Evolutionary conservation across 108 stramenopile species (phyloP).

Genomic region (Seminavis robusta): DNA sequence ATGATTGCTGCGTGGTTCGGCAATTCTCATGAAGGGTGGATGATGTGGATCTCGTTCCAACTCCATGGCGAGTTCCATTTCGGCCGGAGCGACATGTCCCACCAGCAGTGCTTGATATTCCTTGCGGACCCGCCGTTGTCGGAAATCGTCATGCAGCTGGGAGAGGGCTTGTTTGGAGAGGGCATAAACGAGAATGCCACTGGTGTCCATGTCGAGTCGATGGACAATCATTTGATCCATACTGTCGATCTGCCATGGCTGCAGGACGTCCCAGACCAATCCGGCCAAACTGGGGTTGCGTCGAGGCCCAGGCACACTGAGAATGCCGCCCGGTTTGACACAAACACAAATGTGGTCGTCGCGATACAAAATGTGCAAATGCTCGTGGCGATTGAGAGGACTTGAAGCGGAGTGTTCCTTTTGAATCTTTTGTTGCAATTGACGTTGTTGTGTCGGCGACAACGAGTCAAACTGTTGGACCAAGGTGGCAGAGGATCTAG

Average conservation of each 20-base stretch:
- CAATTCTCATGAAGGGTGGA: conserved; percentile 76
- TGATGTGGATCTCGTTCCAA: conserved; percentile 70
- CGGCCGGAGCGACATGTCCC: conserved; percentile 21
- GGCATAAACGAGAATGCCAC: conserved; percentile 71
- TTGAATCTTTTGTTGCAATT: conserved; percentile 21
- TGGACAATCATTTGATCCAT: conserved; percentile 75
- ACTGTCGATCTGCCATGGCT: conserved; percentile 18
- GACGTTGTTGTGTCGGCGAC: conserved; percentile 1
- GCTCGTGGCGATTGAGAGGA: conserved; percentile 11
- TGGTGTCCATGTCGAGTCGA: conserved; percentile 82
- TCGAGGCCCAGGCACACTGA: conserved; percentile 68
- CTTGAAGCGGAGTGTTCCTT: conserved; percentile 22
- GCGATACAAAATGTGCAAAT: conserved; percentile 49
- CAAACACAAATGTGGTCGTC: conserved; percentile 63
- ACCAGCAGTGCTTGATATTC: conserved; percentile 44
- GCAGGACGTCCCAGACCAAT: conserved; percentile 40
- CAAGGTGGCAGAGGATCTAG: conserved; percentile 5
- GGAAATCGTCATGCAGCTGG: conserved; percentile 55
- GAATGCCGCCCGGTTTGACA: conserved; percentile 60
- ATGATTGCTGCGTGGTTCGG: conserved; percentile 15
- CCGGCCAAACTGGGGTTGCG: conserved; percentile 62
- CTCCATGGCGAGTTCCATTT: conserved; percentile 65
- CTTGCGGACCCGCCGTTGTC: conserved; percentile 36
- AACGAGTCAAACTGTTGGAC: conserved; percentile 2
- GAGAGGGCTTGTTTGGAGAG: conserved; percentile 40